Evolutionary conservation across 305 asterid species (phyloP), one percentile per base, ranked within the genome.

Genomic region (Fraxinus baroniana): DNA sequence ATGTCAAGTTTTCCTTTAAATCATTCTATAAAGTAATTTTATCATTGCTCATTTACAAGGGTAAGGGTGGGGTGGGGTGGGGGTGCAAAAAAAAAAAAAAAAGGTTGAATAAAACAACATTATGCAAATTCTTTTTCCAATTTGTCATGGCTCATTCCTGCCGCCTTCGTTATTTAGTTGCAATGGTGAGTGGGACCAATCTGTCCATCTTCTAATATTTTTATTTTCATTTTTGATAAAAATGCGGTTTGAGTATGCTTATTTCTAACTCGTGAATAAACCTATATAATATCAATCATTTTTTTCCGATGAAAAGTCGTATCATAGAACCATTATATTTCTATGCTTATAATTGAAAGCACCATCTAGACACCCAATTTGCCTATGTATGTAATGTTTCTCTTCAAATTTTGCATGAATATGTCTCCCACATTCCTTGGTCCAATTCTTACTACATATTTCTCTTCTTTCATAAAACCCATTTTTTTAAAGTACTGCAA

Each of bases 361-460:
- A 85, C 84, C 64, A 83, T 83, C 80, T 15, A 83, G 85, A 81
- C 86, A 72, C 46, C 83, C 84, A 44, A 46, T 13, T 46, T 4
- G 57, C 18, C 18, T 46, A 46, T 13, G 57, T 46, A 46, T 3
- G 55, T 44, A 41, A 10, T 41, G 13, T 44, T 13, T 44, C 55
- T 44, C 55, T 44, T 44, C 55, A 44, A 44, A 44, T 81, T 82
- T 33, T 87, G 84, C 89, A 86, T 90, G 87, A 91, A 89, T 90
- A 81, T 90, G 96, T 89, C 80, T 87, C 91, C 93, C 94, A 86
- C 93, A 85, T 86, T 86, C 55, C 89, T 82, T 87, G 89, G 92
- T 83, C 85, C 52, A 37, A 49, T 77, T 74, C 75, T 70, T 78
- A 10, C 80, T 33, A 60, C 33, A 83, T 82, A 83, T 74, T 17